Conservation (phyloP, 768 basidiomycete genomes). For the Mycena vulgaris region DNA sequence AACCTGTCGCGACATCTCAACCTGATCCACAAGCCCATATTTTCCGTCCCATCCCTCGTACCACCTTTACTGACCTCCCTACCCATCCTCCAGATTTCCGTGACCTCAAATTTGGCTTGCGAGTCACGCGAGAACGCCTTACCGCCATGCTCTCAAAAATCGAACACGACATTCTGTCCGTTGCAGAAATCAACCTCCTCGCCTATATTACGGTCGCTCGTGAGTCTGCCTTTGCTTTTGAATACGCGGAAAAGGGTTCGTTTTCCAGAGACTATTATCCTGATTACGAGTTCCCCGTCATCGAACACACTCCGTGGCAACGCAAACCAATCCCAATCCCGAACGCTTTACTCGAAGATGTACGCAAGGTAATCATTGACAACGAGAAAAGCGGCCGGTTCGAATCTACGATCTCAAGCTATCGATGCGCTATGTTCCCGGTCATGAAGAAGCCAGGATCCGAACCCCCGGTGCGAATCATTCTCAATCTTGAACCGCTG, state of each 20-base stretch:
- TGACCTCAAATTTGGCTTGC: conserved; percentile 9
- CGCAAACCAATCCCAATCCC: conserved; percentile 40
- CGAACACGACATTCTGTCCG: conserved; percentile 18
- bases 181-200: conserved; percentile 34
- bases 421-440: conserved; percentile 42
- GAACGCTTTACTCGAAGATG: conserved; percentile 35
- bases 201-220: conserved; percentile 30
- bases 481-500: conserved; percentile 51
- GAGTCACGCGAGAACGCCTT: conserved; percentile 31
- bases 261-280: conserved; percentile 44
- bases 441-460: conserved; percentile 48
- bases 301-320: conserved; percentile 46
- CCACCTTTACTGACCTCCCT: conserved; percentile 23
- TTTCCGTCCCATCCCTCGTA: conserved; percentile 24
- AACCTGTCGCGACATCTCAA: conserved; percentile 11
- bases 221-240: conserved; percentile 42
- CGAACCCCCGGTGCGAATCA: conserved; percentile 41
- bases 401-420: conserved; percentile 42
- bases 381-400: conserved; percentile 42
- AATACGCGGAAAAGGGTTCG: conserved; percentile 42
- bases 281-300: conserved; percentile 42
- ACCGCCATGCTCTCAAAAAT: conserved; percentile 37
- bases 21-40: conserved; percentile 12
- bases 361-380: conserved; percentile 41
- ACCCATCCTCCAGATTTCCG: conserved; percentile 24